Conservation (phyloP, 805 yeast species). For the Scheffersomyces coipomensis region DNA sequence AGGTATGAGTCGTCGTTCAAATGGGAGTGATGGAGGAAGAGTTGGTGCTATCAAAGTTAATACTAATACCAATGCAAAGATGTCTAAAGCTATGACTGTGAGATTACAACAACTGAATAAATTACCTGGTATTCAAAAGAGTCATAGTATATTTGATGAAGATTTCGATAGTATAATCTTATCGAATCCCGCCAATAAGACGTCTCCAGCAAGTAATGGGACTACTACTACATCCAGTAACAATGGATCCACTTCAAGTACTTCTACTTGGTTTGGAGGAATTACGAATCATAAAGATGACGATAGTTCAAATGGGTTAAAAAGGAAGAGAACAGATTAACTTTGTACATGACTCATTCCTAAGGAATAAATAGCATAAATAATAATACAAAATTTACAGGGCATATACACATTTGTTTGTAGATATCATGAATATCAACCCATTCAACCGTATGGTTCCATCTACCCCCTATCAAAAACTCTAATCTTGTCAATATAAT, state of each 20-base stretch:
- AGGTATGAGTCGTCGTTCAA: constrained; percentile 58
- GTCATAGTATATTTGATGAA: constrained; percentile 6
- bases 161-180: constrained; percentile 16
- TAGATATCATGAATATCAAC: too few species aligned
- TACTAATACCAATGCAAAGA: constrained; percentile 51
- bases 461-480: too few species aligned
- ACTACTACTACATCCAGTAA: neutral
- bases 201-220: constrained; percentile 4
- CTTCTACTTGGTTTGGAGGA: neutral
- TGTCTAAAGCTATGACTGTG: constrained; percentile 59
- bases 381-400: too few species aligned
- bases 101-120: constrained; percentile 31
- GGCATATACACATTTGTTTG: too few species aligned
- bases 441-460: too few species aligned
- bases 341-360: too few species aligned
- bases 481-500: too few species aligned
- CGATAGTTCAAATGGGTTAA: neutral
- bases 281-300: neutral
- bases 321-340: neutral
- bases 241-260: neutral
- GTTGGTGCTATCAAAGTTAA: constrained; percentile 32
- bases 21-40: constrained; percentile 15
- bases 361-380: too few species aligned
- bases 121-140: neutral
- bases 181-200: constrained; percentile 4